phyloP scores from a whole-genome alignment of 768 basidiomycete species.

The Hypholoma fasciculare region DNA sequence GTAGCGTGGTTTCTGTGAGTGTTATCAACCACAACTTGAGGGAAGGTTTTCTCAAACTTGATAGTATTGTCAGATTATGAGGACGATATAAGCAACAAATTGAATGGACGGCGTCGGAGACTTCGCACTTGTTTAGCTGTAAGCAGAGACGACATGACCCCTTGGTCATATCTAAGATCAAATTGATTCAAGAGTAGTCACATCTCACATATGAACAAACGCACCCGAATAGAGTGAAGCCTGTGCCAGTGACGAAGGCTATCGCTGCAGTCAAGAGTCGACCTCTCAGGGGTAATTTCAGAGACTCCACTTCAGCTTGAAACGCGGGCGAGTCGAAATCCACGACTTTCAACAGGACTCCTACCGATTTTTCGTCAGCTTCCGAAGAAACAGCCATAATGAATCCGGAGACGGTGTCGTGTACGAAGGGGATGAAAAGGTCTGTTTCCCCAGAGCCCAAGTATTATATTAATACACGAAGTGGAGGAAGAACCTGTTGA shows the following conservation, averaged over 20 bases:
- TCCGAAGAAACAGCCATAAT: not conserved
- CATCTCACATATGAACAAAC: not conserved
- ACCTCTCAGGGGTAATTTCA: constrained; percentile 39
- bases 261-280: constrained; percentile 44
- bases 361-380: not conserved
- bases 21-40: constrained; percentile 44
- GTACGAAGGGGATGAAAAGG: too few species aligned
- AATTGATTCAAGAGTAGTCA: not conserved
- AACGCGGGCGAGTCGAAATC: constrained; percentile 22
- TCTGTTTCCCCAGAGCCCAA: too few species aligned
- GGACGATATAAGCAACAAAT: not conserved
- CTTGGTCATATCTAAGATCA: constrained; percentile 60
- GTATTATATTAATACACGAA: too few species aligned
- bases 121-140: constrained; percentile 48
- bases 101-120: not conserved
- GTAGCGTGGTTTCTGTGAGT: constrained; percentile 48
- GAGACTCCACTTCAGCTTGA: constrained; percentile 32
- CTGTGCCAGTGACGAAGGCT: constrained; percentile 58
- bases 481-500: too few species aligned
- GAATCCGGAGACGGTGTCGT: too few species aligned
- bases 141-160: constrained; percentile 68
- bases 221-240: constrained; percentile 64
- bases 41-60: constrained; percentile 60
- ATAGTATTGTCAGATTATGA: not conserved
- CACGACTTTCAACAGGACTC: constrained; percentile 10